A percentile compares a stretch with the other conserved stretches of the same genome.
Evolutionary conservation across 2,329 filamentous ascomycete species (phyloP).

Genomic region (Colletotrichum paranaense): DNA sequence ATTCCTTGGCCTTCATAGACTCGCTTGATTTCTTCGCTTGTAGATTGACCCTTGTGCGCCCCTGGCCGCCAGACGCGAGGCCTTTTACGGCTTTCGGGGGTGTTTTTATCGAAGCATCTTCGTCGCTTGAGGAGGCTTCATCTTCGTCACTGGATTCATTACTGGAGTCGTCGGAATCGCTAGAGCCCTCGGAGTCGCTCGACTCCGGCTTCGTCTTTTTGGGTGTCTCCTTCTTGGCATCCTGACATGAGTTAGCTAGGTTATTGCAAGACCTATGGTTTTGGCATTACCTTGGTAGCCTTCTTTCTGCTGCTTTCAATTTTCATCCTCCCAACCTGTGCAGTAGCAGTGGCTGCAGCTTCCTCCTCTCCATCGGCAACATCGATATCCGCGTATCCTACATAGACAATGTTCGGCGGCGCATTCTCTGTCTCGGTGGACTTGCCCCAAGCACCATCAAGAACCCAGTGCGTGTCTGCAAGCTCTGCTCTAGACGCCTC

Average conservation of each 20-base stretch:
- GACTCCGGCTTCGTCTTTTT: conserved; percentile 30
- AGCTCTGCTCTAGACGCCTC: conserved; percentile 70
- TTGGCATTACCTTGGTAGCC: conserved; percentile 42
- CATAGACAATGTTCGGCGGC: conserved; percentile 69
- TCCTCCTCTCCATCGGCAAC: conserved; percentile 45
- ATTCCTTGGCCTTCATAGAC: conserved; percentile 58
- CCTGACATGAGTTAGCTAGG: conserved; percentile 33
- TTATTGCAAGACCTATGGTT: neutral
- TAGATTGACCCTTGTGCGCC: conserved; percentile 26
- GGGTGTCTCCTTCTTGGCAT: conserved; percentile 29
- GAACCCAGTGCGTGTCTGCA: conserved; percentile 81
- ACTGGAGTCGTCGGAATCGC: conserved; percentile 31
- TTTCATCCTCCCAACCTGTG: conserved; percentile 49
- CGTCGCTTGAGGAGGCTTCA: conserved; percentile 13
- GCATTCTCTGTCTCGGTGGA: conserved; percentile 35
- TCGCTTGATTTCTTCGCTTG: conserved; percentile 50
- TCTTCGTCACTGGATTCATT: conserved; percentile 28
- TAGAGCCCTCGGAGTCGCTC: conserved; percentile 40
- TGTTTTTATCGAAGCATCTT: conserved; percentile 9
- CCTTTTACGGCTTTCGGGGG: conserved; percentile 39
- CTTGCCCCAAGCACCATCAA: conserved; percentile 60
- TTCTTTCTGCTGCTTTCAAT: conserved; percentile 45
- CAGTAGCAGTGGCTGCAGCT: conserved; percentile 46
- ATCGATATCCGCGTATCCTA: conserved; percentile 64
- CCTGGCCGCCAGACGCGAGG: conserved; percentile 23